Conservation (phyloP, 257 asterid genomes). For the Solanum bulbocastanum region DNA sequence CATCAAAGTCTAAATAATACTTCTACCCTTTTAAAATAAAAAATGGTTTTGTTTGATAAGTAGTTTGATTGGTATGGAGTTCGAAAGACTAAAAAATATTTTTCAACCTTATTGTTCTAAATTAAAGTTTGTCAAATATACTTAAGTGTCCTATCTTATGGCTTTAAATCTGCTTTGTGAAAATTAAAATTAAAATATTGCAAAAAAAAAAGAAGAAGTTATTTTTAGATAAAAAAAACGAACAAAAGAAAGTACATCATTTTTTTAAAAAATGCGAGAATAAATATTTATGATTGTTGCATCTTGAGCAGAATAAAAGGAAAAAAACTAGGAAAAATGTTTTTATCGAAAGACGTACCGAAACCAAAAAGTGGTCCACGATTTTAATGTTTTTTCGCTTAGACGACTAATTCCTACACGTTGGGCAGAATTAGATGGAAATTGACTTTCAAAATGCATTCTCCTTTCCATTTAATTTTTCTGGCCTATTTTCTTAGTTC, state of each 20-base stretch:
- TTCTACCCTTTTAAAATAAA: neutral
- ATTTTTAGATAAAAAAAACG: neutral
- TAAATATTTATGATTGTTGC: neutral
- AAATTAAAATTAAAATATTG: too few relatives aligned
- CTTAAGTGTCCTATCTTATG: too few relatives aligned
- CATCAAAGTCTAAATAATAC: neutral
- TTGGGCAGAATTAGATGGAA: neutral
- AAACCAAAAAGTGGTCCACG: conserved; percentile 13
- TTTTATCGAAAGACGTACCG: neutral
- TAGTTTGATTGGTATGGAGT: neutral
- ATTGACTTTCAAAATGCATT: conserved; percentile 23
- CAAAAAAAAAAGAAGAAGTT: too few relatives aligned
- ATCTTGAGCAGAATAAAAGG: neutral
- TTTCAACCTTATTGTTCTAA: too few relatives aligned
- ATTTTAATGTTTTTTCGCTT: neutral
- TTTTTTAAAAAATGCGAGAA: fast-evolving
- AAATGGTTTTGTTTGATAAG: neutral
- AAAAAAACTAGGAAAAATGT: neutral
- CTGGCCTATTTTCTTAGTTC: too few relatives aligned
- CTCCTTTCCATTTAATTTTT: neutral
- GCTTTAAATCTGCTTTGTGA: too few relatives aligned
- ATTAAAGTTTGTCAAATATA: too few relatives aligned
- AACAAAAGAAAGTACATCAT: neutral
- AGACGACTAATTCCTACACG: neutral
- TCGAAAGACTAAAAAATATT: too few relatives aligned